Percentiles rank a stretch among this genome's conserved stretches.
phyloP scores from a whole-genome alignment of 2,329 filamentous ascomycete species.

The Phialemonium atrogriseum region DNA sequence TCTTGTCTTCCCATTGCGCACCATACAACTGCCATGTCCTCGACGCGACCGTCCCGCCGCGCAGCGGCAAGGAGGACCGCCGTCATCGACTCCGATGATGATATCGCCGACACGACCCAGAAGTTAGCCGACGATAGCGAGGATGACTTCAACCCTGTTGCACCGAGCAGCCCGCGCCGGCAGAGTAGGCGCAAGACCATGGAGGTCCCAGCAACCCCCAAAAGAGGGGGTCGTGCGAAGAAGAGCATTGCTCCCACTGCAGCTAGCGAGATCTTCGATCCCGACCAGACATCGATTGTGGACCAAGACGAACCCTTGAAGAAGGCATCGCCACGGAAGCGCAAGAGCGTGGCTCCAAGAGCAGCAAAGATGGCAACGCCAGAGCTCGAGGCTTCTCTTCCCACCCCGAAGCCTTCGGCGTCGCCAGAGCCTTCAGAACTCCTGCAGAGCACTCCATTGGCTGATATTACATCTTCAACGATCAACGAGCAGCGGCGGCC shows the following conservation, averaged over 20 bases:
- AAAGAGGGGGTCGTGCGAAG: constrained; percentile 29
- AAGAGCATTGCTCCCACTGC: constrained; percentile 31
- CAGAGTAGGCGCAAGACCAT: constrained; percentile 33
- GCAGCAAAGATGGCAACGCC: constrained; percentile 30
- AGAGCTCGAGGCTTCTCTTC: constrained; percentile 27
- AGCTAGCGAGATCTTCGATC: constrained; percentile 51
- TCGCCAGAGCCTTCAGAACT: constrained; percentile 47
- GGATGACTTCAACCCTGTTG: constrained; percentile 73
- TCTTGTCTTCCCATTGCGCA: background rate
- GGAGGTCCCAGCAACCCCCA: constrained; percentile 21
- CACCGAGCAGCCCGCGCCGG: constrained; percentile 40
- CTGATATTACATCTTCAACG: constrained; percentile 63
- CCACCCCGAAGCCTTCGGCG: constrained; percentile 45
- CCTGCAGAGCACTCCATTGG: constrained; percentile 50
- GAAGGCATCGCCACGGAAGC: constrained; percentile 53
- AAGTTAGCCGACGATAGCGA: constrained; percentile 51
- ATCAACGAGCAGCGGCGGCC: constrained; percentile 53
- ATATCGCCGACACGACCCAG: constrained; percentile 45
- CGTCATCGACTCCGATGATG: constrained; percentile 68
- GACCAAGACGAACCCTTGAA: constrained; percentile 24
- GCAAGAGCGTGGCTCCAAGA: constrained; percentile 48
- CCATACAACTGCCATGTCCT: constrained; percentile 24
- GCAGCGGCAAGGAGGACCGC: constrained; percentile 58
- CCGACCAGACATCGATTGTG: constrained; percentile 34
- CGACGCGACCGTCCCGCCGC: constrained; percentile 34